phyloP scores from a whole-genome alignment of 352 stramenopile genomes.

The Plasmopara viticola region DNA sequence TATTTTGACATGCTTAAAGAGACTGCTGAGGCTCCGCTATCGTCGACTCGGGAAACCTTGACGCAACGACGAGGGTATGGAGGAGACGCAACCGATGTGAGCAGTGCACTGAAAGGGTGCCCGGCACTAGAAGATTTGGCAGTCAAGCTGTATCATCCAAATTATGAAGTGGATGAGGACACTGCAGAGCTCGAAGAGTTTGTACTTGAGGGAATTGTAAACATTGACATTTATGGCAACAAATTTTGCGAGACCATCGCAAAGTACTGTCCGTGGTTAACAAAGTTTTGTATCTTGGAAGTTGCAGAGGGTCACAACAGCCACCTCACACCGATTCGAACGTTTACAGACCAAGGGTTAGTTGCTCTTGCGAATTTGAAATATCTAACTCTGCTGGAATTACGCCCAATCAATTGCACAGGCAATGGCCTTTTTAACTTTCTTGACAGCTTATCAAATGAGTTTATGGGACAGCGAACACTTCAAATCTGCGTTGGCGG shows the following conservation, averaged over 20 bases:
- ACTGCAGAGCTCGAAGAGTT: constrained; percentile 15
- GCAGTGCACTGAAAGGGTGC: constrained; percentile 27
- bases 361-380: constrained; percentile 18
- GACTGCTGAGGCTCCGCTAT: constrained; percentile 2
- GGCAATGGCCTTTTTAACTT: constrained; percentile 33
- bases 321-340: constrained; percentile 24
- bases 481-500: constrained; percentile 31
- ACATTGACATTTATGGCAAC: constrained; percentile 33
- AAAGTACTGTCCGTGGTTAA: constrained; percentile 20
- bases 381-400: constrained; percentile 26
- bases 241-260: constrained; percentile 27
- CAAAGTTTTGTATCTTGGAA: constrained; percentile 28
- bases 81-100: constrained; percentile 21
- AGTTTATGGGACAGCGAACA: constrained; percentile 25
- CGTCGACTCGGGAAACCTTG: not conserved
- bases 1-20: constrained; percentile 27
- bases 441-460: constrained; percentile 24
- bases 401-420: constrained; percentile 31
- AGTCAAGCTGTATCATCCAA: constrained; percentile 37
- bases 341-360: constrained; percentile 33
- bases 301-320: constrained; percentile 27
- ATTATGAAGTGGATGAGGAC: constrained; percentile 15
- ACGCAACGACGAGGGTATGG: constrained; percentile 15
- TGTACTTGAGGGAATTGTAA: constrained; percentile 14
- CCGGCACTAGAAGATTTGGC: constrained; percentile 28